Evolutionary conservation across 2,329 filamentous ascomycete genomes (phyloP).

Genomic region (Alternaria solani): DNA sequence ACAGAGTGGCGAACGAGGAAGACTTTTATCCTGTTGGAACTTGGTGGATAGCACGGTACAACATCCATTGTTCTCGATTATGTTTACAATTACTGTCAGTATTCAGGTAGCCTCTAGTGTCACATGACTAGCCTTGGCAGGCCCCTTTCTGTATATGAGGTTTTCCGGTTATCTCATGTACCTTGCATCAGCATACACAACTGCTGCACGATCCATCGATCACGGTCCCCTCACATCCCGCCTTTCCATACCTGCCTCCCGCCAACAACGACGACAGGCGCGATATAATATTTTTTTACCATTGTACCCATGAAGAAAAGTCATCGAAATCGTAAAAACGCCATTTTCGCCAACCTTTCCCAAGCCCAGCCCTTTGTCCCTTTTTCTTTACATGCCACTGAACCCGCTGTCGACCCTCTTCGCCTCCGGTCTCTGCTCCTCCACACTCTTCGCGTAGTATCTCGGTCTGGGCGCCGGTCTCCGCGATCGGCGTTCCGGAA

Average conservation of each 20-base stretch:
- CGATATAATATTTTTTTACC: not conserved
- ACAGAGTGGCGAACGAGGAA: not conserved
- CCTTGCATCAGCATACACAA: no score
- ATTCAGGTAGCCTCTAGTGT: not conserved
- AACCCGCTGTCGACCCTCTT: not conserved
- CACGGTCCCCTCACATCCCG: no score
- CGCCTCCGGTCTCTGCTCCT: slow-evolving; percentile 6
- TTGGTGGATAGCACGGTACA: not conserved
- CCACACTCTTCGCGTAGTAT: slow-evolving; percentile 20
- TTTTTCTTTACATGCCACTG: not conserved
- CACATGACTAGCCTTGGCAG: no score
- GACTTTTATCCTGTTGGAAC: not conserved
- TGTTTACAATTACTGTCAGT: not conserved
- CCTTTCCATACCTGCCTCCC: no score
- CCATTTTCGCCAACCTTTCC: not conserved
- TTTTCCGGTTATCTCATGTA: no score
- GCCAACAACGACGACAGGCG: not conserved
- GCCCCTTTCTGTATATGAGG: no score
- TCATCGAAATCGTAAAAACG: slow-evolving; percentile 5
- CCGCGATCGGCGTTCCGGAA: slow-evolving; percentile 8
- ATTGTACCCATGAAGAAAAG: not conserved
- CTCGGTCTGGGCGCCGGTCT: slow-evolving; percentile 12
- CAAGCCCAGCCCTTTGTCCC: not conserved
- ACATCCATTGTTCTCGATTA: not conserved
- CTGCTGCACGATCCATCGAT: no score